Evolutionary conservation across 2,329 filamentous ascomycete genomes (phyloP), one percentile per base, ranked within the genome.

Genomic region (Fusarium algeriense): DNA sequence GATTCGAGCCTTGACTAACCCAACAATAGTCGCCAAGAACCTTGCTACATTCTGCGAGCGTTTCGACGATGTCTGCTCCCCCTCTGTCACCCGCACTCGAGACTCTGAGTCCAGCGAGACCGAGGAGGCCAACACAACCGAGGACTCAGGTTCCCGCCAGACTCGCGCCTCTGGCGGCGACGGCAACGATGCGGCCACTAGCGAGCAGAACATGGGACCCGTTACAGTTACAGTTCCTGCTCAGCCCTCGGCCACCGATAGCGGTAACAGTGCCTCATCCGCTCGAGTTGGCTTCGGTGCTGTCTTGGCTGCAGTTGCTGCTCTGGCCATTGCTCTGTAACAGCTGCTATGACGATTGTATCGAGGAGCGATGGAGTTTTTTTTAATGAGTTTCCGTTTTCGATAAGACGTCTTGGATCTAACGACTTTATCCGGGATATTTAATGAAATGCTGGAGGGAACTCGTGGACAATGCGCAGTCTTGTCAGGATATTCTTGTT

Each of bases 31-130:
- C 52, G 79, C 79, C 62, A 61, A 66, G 38, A 73, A 68, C 17
- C 77, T 79, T 49, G 76, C 76, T 23, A 76, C 69, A 19, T 78
- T 78, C 65, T 80, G 79, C 65, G 64, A 79, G 6, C 71, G 70
- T 23, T 80, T 76, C 54, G 75, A 68, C 59, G 73, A 78, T 34
- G 79, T 69, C 28, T 80, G 79, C 60, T 55, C 69, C 8, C 54
- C 37, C 40, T 49, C 54, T 37, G 53, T 41, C 28, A 35, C 60
- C 8, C 55, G 54, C 43, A 65, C 68, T 48, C 34, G 54, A 38
- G 66, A 71, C 34, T 48, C 64, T 30, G 59, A 65, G 17, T 65
- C 62, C 19, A 46, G 19, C 19, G 32, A 41, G 30, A 49, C 60
- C 19, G 35, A 49, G 7, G 46, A 59, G 38, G 60, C 68, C 23